Percentiles rank a stretch among this genome's conserved stretches.
Evolutionary conservation across 805 yeast genomes (phyloP).

Genomic region (Starmerella cellae): DNA sequence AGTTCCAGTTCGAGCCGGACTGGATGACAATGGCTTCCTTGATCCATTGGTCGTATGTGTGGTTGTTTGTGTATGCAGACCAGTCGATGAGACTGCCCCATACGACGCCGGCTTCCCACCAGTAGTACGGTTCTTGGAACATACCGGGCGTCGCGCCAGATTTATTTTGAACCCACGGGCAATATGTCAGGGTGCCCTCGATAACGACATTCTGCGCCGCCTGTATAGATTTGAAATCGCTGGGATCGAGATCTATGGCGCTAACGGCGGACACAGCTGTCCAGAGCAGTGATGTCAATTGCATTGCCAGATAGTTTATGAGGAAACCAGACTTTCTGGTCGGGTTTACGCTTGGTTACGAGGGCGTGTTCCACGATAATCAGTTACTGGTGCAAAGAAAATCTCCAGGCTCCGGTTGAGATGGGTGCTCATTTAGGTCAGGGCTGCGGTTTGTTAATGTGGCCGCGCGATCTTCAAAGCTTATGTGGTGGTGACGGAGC

Average conservation of each 20-base stretch:
- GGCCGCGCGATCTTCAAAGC: too few species aligned
- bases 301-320: background rate
- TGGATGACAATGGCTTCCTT: conserved; percentile 58
- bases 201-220: conserved; percentile 41
- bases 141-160: conserved; percentile 73
- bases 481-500: too few species aligned
- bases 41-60: conserved; percentile 47
- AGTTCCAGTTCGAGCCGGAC: conserved; percentile 59
- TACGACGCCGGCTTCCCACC: conserved; percentile 99
- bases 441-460: too few species aligned
- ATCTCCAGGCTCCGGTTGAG: too few species aligned
- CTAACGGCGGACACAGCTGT: conserved; percentile 3
- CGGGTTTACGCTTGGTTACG: too few species aligned
- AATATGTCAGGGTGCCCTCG: conserved; percentile 51
- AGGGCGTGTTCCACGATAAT: too few species aligned
- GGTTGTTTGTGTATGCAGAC: conserved; percentile 55
- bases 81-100: conserved; percentile 81
- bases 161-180: conserved; percentile 40
- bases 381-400: too few species aligned
- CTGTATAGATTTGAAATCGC: conserved; percentile 32
- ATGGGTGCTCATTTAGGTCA: too few species aligned
- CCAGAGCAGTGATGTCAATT: conserved; percentile 3
- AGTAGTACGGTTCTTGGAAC: conserved; percentile 82
- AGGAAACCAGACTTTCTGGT: too few species aligned
- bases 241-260: conserved; percentile 8